Conservation (phyloP, 2,329 filamentous ascomycete genomes). For the Penicillium sp. region DNA sequence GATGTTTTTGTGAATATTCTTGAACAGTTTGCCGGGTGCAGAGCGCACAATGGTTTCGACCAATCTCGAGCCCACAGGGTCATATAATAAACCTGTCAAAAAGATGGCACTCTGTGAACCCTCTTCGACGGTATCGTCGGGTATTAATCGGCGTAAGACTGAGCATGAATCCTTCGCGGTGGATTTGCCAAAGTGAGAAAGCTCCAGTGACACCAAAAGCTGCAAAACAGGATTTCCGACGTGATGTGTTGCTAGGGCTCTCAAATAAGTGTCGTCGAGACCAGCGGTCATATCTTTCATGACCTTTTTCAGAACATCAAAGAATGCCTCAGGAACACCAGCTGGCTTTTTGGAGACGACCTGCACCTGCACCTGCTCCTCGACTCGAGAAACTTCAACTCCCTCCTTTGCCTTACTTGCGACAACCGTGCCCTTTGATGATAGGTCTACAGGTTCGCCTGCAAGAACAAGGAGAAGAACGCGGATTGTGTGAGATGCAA, state of each 20-base stretch:
- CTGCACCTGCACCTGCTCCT: slow-evolving; percentile 45
- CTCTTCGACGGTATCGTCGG: slow-evolving; percentile 72
- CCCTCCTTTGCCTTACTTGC: slow-evolving; percentile 93
- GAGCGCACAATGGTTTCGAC: slow-evolving; percentile 80
- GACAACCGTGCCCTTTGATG: slow-evolving; percentile 66
- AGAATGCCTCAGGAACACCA: slow-evolving; percentile 74
- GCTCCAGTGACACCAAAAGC: slow-evolving; percentile 79
- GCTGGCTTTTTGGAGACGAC: slow-evolving; percentile 41
- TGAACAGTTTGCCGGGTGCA: slow-evolving; percentile 85
- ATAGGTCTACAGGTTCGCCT: slow-evolving; percentile 71
- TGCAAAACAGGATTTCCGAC: slow-evolving; percentile 93
- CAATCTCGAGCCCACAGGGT: slow-evolving; percentile 82
- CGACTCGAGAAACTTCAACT: slow-evolving; percentile 57
- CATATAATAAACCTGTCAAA: slow-evolving; percentile 82
- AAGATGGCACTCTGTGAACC: slow-evolving; percentile 72
- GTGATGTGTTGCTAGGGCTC: slow-evolving; percentile 80
- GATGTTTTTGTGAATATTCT: slow-evolving; percentile 73
- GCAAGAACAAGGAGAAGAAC: slow-evolving; percentile 82
- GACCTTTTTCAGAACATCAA: slow-evolving; percentile 72
- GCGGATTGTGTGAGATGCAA: slow-evolving; percentile 85
- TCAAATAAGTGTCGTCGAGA: slow-evolving; percentile 74
- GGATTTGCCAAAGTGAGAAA: slow-evolving; percentile 66
- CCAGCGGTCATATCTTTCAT: slow-evolving; percentile 70
- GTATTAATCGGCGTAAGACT: slow-evolving; percentile 72
- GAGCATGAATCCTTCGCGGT: slow-evolving; percentile 62